Evolutionary conservation across 2,329 filamentous ascomycete genomes (phyloP), one percentile per base, ranked within the genome.

Genomic region (Neonectria coccinea): DNA sequence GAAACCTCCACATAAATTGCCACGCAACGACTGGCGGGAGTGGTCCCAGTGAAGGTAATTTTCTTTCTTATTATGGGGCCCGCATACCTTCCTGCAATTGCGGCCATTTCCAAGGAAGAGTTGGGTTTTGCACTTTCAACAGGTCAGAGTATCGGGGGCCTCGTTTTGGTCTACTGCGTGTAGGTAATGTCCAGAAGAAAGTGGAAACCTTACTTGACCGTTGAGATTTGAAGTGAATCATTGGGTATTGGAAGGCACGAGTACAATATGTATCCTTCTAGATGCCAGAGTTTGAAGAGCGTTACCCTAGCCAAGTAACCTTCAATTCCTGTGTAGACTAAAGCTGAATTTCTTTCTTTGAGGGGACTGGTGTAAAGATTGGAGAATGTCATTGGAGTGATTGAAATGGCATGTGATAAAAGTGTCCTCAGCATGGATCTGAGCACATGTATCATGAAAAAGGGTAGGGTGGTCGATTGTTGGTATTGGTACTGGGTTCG

Each of bases 261-360:
- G 18, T 33, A 61, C 14, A 16, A 47, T 27, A 18, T 66, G 57
- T 52, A 56, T 52, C 18, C 33, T 45, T n/a, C 22, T 22, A 48
- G 31, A 39, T 33, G 31, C 31, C 4, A 33, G 31, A 6, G 29
- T 36, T 14, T 27, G 36, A 45, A 51, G 27, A 52, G 50, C 51
- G 44, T 33, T n/a, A 11, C 44, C 22, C n/a, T 39, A 39, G 16
- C 10, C 22, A 16, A 31, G 20, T 29, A 69, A 56, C 47, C 39
- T 56, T 39, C 29, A 25, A 41, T 44, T 7, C 10, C 25, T 41
- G 10, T 47, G 53, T 29, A 42, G 60, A 56, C 56, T 65, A 33
- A 52, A 45, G 16, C 31, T 27, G 25, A 5, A 2, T 2, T 59
- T 22, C 16, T 27, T 44, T 47, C 31, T 33, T 62, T 14, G 27